A percentile compares a stretch with the other conserved stretches of the same genome.
These are phyloP conservation scores for Pleurostoma richardsiae DNA, from an alignment of 2,329 filamentous ascomycete genomes.

Conservation along the genomic window DNA sequence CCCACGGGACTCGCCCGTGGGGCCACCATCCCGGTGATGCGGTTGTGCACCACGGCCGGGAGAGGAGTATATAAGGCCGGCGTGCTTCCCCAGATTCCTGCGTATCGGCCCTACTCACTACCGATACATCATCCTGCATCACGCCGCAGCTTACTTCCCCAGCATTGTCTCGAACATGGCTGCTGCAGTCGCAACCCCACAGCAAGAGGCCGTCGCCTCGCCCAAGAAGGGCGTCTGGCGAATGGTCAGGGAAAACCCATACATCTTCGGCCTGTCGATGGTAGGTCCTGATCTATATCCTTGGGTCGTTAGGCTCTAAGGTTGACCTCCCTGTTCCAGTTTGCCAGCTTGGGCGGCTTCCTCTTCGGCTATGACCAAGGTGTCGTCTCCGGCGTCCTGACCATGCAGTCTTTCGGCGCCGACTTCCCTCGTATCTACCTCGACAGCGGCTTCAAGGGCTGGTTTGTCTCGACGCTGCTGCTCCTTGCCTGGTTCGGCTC, in stretches of 20 bases:
- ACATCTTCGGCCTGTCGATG: conserved; percentile 35
- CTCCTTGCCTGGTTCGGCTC: conserved; percentile 45
- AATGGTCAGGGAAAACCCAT: conserved; percentile 31
- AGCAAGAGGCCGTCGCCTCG: background rate
- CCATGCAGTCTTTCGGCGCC: conserved; percentile 36
- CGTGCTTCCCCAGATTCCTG: background rate
- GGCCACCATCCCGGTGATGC: background rate
- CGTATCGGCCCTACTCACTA: background rate
- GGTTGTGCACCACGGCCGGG: background rate
- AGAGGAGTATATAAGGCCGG: background rate
- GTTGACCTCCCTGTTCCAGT: conserved; percentile 9
- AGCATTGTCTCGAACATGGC: background rate
- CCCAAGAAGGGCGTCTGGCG: conserved; percentile 16
- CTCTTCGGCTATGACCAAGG: conserved; percentile 46
- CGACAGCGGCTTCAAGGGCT: conserved; percentile 43
- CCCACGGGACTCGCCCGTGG: background rate
- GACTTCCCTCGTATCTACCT: conserved; percentile 26
- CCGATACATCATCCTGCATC: background rate
- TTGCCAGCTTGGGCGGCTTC: conserved; percentile 32
- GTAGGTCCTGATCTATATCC: conserved; percentile 17
- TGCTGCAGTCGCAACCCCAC: background rate
- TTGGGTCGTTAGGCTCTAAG: background rate
- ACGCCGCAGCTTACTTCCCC: background rate
- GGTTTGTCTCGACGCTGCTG: conserved; percentile 45
- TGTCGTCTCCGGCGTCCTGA: conserved; percentile 39